phyloP scores from a whole-genome alignment of 495 filamentous ascomycete genomes.

The Lasiosphaeria hispida region DNA sequence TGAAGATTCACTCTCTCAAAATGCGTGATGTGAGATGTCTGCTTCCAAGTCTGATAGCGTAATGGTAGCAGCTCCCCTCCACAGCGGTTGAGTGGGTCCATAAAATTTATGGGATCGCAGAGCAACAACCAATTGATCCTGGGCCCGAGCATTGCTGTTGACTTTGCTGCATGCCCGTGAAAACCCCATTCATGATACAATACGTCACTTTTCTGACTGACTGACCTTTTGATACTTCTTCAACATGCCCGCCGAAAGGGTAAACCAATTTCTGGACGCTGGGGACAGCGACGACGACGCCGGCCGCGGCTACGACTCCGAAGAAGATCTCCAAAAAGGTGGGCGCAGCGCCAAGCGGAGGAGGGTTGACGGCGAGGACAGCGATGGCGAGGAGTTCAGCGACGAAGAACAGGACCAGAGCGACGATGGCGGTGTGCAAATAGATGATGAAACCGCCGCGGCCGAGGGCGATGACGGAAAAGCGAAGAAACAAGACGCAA shows the following conservation, averaged over 20 bases:
- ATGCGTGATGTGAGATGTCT: no score
- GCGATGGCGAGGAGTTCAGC: constrained; percentile 35
- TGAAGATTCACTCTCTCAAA: no score
- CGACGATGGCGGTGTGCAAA: constrained; percentile 18
- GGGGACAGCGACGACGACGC: constrained; percentile 66
- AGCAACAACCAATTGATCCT: no score
- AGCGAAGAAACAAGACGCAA: constrained; percentile 19
- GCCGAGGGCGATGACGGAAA: constrained; percentile 20
- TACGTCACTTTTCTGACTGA: background rate
- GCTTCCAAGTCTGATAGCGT: no score
- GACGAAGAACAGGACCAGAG: constrained; percentile 22
- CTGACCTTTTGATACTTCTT: no score
- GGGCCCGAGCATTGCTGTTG: background rate
- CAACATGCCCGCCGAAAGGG: constrained; percentile 64
- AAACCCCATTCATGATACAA: background rate
- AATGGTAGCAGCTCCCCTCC: no score
- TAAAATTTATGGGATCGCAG: no score
- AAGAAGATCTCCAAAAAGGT: constrained; percentile 65
- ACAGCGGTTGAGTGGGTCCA: no score
- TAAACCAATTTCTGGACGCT: constrained; percentile 73
- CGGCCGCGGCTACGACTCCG: constrained; percentile 65
- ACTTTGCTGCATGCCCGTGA: background rate
- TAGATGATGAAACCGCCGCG: constrained; percentile 19
- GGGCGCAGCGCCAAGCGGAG: constrained; percentile 64
- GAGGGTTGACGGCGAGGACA: constrained; percentile 49